Base-by-base conservation (phyloP, 768 basidiomycete species). In the Kwoniella sp. region DNA sequence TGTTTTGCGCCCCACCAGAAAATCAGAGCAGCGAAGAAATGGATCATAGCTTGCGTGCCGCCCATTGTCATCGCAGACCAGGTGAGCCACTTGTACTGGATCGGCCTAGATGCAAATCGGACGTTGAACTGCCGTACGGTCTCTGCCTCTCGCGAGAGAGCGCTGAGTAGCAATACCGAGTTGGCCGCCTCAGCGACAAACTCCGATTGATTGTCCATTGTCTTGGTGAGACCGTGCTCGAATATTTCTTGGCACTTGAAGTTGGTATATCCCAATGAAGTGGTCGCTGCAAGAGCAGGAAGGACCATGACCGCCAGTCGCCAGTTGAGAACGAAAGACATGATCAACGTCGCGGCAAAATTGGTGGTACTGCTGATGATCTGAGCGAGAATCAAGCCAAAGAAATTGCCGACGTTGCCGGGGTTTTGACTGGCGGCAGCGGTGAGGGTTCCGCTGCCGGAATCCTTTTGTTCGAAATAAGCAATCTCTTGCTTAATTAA, bases 381-480 rank as follows among this genome's bases (percentile, higher is more conserved):
- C 52, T 76, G 73, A 20, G 72, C 72, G 25, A 73, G 64, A 53
- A 78, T 67, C 8, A 80, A 51, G 23, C 77, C 79, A 7, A 73
- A 52, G 17, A 73, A 67, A 15, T 59, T 69, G 11, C 75, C 72
- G 31, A 77, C 71, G 26, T 78, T 70, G 0, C 71, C 48, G 1
- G 76, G 71, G 34, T 77, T 69, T 20, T 55, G 57, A 17, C 74
- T 64, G 15, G 73, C 68, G 4, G 68, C 68, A 8, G 73, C 70
- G 1, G 76, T 77, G n/a, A 81, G 73, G n/a, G 66, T 71, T 11
- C 79, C 79, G 3, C 70, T 55, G 5, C 71, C 75, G 11, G 71
- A 67, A n/a, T 68, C 54, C 20, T 68, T 65, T 8, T 61, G 52
- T 38, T 81, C 79, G 55, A 81, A 81, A 55, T 71, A 81, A 4